Base-by-base conservation (phyloP, 495 filamentous ascomycete genomes). In the Trypethelium eluteriae region DNA sequence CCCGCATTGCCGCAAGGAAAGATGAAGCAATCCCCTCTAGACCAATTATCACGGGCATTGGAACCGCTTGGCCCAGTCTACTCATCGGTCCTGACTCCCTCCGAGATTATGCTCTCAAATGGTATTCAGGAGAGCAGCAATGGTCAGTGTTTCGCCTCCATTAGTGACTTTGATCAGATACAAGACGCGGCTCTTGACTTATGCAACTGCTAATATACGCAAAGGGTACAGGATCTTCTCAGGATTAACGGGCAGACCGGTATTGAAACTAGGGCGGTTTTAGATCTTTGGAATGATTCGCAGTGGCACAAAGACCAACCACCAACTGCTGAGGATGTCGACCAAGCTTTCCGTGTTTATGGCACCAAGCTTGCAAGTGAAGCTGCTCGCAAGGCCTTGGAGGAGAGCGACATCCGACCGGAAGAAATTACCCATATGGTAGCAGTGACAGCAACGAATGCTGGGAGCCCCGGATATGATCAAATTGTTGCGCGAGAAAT, bases 391-490 rank as follows among this genome's bases (percentile, higher is more conserved):
- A 87, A 87, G 70, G 86, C 86, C 0, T 75, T 89, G n/a, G 62
- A 70, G 59, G 85, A 86, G 74, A 80, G 82, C 46, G 75, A 77
- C 16, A 74, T 83, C 10, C 75, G 75, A 38, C 67, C 79, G 1
- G 68, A 70, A 1, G 77, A 86, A 10, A 83, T 89, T 64, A 89
- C 86, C 34, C 87, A 89, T 70, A 79, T 86, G 63, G 83, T 89
- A 12, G 84, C 84, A 18, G 87, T 86, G 0, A 88, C 86, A 32
- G 86, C 84, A 65, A 89, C 86, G 38, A 82, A 87, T 70, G 82
- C 82, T n/a, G 86, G 85, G 35, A 88, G 86, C 72, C 86, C 86
- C 7, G 86, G 86, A 3, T 88, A 84, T 70, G 86, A 88, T 73
- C 83, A 86, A 67, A 85, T 78, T 63, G 86, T 88, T 7, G 80